Conservation (phyloP, 2,329 filamentous ascomycete species). For the Raffaelea ambrosiae region DNA sequence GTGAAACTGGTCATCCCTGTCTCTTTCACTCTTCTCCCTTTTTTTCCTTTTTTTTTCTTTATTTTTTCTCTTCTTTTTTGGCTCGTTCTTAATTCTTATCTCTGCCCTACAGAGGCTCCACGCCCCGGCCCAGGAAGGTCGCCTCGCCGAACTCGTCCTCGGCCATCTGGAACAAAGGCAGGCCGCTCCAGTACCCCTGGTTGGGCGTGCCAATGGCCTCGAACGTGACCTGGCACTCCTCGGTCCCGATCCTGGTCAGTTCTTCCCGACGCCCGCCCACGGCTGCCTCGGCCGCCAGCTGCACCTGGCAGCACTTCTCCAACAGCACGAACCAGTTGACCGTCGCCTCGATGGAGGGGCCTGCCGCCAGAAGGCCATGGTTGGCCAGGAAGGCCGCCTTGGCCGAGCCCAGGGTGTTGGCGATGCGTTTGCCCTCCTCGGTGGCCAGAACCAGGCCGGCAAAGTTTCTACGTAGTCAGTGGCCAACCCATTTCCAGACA, state of each 20-base stretch:
- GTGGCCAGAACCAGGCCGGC: conserved; percentile 42
- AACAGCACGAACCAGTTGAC: conserved; percentile 47
- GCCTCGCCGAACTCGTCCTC: conserved; percentile 18
- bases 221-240: conserved; percentile 15
- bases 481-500: background rate
- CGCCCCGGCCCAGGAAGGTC: conserved; percentile 16
- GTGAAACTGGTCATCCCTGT: no score
- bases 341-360: conserved; percentile 38
- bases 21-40: no score
- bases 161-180: conserved; percentile 19
- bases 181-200: conserved; percentile 15
- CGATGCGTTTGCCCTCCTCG: conserved; percentile 42
- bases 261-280: conserved; percentile 48
- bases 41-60: no score
- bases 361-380: conserved; percentile 45
- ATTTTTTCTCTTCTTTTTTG: no score
- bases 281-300: conserved; percentile 48
- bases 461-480: conserved; percentile 23
- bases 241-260: conserved; percentile 14
- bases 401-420: conserved; percentile 33
- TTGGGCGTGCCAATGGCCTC: conserved; percentile 14
- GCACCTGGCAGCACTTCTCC: conserved; percentile 38
- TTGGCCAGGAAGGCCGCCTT: conserved; percentile 47
- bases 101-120: conserved; percentile 3
- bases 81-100: no score